Evolutionary conservation across 1,139 yeast genomes (phyloP).

Genomic region (Saccharomyces hybrid): DNA sequence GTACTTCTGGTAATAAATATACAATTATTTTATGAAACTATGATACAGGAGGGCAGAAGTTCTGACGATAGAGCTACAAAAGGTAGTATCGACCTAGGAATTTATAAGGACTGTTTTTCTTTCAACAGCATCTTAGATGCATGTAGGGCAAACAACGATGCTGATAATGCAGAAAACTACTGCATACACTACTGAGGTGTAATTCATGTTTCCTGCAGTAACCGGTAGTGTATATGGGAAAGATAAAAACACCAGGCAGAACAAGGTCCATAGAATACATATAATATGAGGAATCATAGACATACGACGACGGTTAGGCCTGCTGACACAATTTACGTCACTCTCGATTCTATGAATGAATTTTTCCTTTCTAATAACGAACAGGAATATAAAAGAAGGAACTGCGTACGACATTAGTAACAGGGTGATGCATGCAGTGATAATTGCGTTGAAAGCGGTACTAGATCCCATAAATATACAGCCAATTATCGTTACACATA

Average conservation of each 20-base stretch:
- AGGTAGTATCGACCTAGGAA: not conserved
- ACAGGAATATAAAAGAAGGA: slow-evolving; percentile 28
- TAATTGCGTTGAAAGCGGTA: slow-evolving; percentile 36
- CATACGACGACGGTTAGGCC: not conserved
- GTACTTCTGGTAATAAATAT: not conserved
- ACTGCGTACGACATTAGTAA: slow-evolving; percentile 32
- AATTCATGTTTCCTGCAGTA: slow-evolving; percentile 36
- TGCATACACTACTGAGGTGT: slow-evolving; percentile 39
- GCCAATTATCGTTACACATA: slow-evolving; percentile 32
- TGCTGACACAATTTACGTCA: slow-evolving; percentile 12
- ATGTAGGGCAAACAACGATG: not conserved
- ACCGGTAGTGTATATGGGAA: slow-evolving; percentile 44
- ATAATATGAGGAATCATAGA: slow-evolving; percentile 40
- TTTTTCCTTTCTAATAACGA: slow-evolving; percentile 40
- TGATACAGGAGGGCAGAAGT: not conserved
- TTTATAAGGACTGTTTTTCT: not conserved
- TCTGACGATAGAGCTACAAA: not conserved
- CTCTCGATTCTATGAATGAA: slow-evolving; percentile 25
- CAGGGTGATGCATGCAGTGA: slow-evolving; percentile 35
- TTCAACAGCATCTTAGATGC: not conserved
- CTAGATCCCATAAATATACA: slow-evolving; percentile 34
- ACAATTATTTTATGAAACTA: not conserved
- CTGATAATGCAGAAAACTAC: slow-evolving; percentile 20
- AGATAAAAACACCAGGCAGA: slow-evolving; percentile 39
- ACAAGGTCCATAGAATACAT: slow-evolving; percentile 37